Conservation (phyloP, 345 rosid species). For the Lepidium sativum region DNA sequence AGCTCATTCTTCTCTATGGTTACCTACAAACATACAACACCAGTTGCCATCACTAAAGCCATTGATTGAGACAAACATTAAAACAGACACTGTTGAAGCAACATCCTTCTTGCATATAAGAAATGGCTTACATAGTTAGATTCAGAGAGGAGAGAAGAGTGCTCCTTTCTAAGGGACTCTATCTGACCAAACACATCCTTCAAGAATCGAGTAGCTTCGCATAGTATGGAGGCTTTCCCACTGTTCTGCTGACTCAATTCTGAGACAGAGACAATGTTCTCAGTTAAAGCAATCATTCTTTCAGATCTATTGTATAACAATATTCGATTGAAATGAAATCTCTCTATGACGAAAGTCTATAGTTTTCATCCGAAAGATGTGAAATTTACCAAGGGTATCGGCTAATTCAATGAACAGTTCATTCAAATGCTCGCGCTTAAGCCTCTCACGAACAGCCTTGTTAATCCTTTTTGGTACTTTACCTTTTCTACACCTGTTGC, state of each 20-base stretch:
- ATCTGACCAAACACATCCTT: conserved; percentile 65
- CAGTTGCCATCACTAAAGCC: background rate
- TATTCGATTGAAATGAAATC: background rate
- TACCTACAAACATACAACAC: conserved; percentile 36
- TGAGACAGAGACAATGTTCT: conserved; percentile 15
- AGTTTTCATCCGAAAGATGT: background rate
- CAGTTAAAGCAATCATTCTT: background rate
- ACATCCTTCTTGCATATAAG: background rate
- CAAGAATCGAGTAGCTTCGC: conserved; percentile 66
- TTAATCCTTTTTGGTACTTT: conserved; percentile 70
- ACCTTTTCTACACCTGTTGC: conserved; percentile 48
- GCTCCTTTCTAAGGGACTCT: conserved; percentile 70
- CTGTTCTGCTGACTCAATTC: conserved; percentile 56
- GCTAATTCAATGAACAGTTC: conserved; percentile 79
- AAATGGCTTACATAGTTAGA: conserved; percentile 58
- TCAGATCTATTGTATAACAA: background rate
- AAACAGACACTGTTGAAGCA: background rate
- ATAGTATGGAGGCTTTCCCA: conserved; percentile 71
- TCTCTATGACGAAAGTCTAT: too few relatives aligned
- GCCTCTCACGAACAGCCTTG: conserved; percentile 89
- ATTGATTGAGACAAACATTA: background rate
- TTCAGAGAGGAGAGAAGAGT: conserved; percentile 56
- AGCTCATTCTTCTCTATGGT: conserved; percentile 73
- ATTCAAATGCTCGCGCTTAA: conserved; percentile 92
- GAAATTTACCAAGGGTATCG: conserved; percentile 53